Evolutionary conservation across 345 rosid genomes (phyloP), one percentile per base, ranked within the genome.

Genomic region (Eucalyptus curtisii): DNA sequence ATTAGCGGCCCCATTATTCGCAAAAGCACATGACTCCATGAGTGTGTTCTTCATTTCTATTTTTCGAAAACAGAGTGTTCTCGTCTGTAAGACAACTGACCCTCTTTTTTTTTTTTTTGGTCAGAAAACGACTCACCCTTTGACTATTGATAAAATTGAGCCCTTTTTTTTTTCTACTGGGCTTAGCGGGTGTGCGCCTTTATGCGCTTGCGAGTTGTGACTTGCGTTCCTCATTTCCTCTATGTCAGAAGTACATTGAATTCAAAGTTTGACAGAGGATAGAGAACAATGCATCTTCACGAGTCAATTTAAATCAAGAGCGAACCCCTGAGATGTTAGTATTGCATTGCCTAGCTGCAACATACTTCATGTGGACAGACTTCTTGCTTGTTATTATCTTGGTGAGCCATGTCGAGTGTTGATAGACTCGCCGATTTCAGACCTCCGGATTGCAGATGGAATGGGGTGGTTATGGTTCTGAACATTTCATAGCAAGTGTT

Each of bases 341-440:
- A 68, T 68, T 8, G 24, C 1, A 33, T 68, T 31, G 80, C 24
- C 42, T 17, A 4, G 37, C 22, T 31, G 13, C 13, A 31, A 31
- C 22, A 66, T 9, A 33, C 5, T 68, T 16, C 42, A 5, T 9
- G 24, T 9, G 81, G 13, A 33, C 2, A 17, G 7, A 33, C 24
- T 17, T 9, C 24, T 20, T 8, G 4, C 10, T 10, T 17, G 13
- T 9, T 33, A 13, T 68, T 8, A 33, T 33, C 24, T 71, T 71
- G 81, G 0, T 33, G 12, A 3, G 24, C 24, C 20, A 0, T 33
- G 44, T 71, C 2, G 24, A 17, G 81, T 33, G 81, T 17, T 33
- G 24, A 71, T 71, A 68, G 44, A 9, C 44, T 71, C 2, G 4
- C 44, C 4, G 3, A 71, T 20, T 22, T 71, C 13, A 5, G 40